phyloP scores from a whole-genome alignment of 2,329 filamentous ascomycete species.

The Stromatinia cepivora region DNA sequence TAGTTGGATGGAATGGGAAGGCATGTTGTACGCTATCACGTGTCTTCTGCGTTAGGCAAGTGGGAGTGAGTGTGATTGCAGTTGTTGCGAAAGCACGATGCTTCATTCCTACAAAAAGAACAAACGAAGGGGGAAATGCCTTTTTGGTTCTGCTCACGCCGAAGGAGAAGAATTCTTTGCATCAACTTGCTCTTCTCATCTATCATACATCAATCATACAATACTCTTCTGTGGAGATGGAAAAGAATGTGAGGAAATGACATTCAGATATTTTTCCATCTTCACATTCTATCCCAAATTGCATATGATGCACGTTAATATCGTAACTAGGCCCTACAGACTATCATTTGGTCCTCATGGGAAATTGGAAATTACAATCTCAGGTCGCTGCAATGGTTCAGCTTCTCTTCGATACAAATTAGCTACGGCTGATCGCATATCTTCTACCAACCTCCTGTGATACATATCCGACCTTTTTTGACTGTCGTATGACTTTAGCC shows the following conservation, averaged over 20 bases:
- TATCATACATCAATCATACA: neutral
- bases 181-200: neutral
- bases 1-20: conserved; percentile 4
- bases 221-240: neutral
- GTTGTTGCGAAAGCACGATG: neutral
- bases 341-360: neutral
- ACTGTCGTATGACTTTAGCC: neutral
- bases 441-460: conserved; percentile 1
- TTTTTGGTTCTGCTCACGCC: neutral
- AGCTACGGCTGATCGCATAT: conserved; percentile 19
- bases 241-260: neutral
- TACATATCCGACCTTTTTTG: neutral
- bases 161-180: neutral
- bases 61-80: neutral
- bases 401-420: neutral
- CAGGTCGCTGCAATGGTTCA: conserved; percentile 6
- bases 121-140: neutral
- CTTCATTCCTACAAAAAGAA: neutral
- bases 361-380: neutral
- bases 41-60: neutral
- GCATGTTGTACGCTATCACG: neutral
- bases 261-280: neutral
- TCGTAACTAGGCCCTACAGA: neutral
- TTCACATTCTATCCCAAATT: neutral
- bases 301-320: conserved; percentile 4